phyloP scores from a whole-genome alignment of 2,329 filamentous ascomycete genomes.

The Emergomyces pasteurianus region DNA sequence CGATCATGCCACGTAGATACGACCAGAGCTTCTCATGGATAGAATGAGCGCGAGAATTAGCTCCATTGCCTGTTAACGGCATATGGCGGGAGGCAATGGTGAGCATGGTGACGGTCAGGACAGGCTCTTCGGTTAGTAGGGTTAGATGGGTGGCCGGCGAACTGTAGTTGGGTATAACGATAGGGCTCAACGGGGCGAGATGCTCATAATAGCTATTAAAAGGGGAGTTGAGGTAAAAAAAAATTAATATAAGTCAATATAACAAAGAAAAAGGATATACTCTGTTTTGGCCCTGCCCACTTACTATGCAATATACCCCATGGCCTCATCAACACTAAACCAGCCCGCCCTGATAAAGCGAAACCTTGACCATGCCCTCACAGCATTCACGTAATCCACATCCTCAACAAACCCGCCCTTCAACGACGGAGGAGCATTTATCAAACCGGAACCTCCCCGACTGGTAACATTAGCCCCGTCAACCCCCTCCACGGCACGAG shows the following conservation, averaged over 20 bases:
- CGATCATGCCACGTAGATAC: constrained; percentile 88
- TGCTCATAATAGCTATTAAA: constrained; percentile 68
- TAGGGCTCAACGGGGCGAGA: constrained; percentile 82
- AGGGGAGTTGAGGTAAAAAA: background rate
- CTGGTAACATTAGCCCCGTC: background rate
- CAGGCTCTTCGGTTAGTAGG: constrained; percentile 80
- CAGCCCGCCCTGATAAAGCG: constrained; percentile 93
- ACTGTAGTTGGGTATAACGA: constrained; percentile 82
- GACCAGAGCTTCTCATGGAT: constrained; percentile 95
- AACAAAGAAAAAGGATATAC: constrained; percentile 5
- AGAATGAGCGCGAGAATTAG: constrained; percentile 70
- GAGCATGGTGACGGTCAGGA: constrained; percentile 79
- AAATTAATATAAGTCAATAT: constrained; percentile 7
- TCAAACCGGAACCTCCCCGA: background rate
- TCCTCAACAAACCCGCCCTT: constrained; percentile 16
- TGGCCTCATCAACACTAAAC: constrained; percentile 88
- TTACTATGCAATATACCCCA: constrained; percentile 86
- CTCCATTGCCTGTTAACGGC: constrained; percentile 65
- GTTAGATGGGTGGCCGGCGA: constrained; percentile 67
- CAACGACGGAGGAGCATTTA: background rate
- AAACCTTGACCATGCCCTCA: constrained; percentile 82
- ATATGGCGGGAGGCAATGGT: constrained; percentile 85
- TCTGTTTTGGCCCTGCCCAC: constrained; percentile 17
- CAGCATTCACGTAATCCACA: constrained; percentile 46
- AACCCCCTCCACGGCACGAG: constrained; percentile 2